Evolutionary conservation across 164 flowering plant genomes (phyloP).

Genomic region (Brasenia schreberi): DNA sequence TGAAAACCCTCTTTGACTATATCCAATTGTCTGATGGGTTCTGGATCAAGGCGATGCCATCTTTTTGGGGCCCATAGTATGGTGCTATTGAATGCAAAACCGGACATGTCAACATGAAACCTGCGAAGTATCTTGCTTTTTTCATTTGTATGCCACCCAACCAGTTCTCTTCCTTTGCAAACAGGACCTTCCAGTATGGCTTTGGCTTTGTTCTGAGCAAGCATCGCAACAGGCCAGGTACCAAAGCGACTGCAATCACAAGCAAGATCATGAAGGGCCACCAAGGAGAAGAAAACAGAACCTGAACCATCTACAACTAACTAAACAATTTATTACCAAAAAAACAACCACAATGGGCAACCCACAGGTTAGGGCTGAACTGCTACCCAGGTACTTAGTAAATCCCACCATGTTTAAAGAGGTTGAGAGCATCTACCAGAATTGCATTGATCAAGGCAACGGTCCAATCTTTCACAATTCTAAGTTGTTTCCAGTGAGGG

Average conservation of each 20-base stretch:
- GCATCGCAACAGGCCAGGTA: conserved; percentile 98
- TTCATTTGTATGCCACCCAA: conserved; percentile 99
- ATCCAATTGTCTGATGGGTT: conserved; percentile 66
- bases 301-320: too few species aligned
- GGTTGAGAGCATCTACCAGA: too few species aligned
- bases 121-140: conserved; percentile 82
- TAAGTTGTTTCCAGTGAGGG: too few species aligned
- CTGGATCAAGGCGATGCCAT: conserved; percentile 53
- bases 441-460: too few species aligned
- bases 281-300: background rate
- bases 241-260: conserved; percentile 62
- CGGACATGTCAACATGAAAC: conserved; percentile 97
- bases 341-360: too few species aligned
- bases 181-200: conserved; percentile 89
- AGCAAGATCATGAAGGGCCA: background rate
- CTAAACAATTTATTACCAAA: too few species aligned
- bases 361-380: too few species aligned
- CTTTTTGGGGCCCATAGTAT: conserved; percentile 88
- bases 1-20: conserved; percentile 89
- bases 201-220: conserved; percentile 76
- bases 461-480: too few species aligned
- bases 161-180: conserved; percentile 80
- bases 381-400: too few species aligned
- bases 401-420: too few species aligned
- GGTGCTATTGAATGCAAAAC: conserved; percentile 97